Conservation (phyloP, 352 stramenopile species). For the Pythium oligandrum region DNA sequence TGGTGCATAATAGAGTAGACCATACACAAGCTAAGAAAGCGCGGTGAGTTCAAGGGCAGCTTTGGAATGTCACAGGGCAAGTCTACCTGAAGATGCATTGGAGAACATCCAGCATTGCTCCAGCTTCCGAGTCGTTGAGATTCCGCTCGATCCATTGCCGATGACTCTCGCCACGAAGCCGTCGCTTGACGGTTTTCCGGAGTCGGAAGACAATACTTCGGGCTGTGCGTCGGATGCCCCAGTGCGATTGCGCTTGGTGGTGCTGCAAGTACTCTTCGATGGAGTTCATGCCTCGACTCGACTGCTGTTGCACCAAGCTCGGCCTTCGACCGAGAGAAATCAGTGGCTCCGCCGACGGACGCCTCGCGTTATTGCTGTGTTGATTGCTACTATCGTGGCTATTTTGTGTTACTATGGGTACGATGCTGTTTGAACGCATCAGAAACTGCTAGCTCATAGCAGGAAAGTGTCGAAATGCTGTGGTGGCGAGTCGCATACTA, state of each 20-base stretch:
- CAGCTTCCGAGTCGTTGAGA: conserved; percentile 58
- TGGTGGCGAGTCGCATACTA: no score
- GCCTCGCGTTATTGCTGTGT: no score
- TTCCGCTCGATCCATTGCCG: conserved; percentile 73
- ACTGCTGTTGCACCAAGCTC: no score
- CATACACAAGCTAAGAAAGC: conserved; percentile 35
- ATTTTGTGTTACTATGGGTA: no score
- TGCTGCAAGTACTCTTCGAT: conserved; percentile 19
- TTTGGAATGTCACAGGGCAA: background rate
- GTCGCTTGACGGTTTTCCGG: conserved; percentile 41
- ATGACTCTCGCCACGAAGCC: conserved; percentile 57
- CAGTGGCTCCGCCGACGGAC: no score
- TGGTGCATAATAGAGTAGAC: conserved; percentile 55
- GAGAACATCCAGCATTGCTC: conserved; percentile 45
- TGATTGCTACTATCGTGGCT: no score
- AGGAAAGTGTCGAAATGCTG: no score
- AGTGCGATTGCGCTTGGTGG: conserved; percentile 6
- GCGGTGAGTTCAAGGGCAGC: background rate
- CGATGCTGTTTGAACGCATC: no score
- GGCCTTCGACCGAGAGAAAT: no score
- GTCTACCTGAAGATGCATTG: conserved; percentile 44
- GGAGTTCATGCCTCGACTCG: conserved; percentile 9
- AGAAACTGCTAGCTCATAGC: no score
- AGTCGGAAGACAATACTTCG: conserved; percentile 11
- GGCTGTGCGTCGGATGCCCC: conserved; percentile 3